A percentile compares a stretch with the other conserved stretches of the same genome.
Conservation (phyloP, 805 yeast species). For the Metschnikowia amazonensis region DNA sequence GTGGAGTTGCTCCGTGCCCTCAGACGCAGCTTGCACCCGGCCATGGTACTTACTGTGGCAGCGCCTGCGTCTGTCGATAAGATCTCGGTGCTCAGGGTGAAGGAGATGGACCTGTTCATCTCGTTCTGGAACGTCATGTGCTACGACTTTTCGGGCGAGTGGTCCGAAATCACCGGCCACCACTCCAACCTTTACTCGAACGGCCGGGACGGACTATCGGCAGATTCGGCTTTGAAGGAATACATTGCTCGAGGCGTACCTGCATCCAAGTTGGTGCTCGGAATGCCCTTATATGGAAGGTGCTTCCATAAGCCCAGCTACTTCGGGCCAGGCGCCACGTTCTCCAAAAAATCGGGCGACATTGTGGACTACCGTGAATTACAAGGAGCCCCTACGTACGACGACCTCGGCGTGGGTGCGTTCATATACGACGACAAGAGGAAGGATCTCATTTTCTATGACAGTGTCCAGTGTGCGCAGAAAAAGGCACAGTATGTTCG, state of each 20-base stretch:
- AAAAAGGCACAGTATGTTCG: slow-evolving; percentile 59
- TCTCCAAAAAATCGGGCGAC: slow-evolving; percentile 27
- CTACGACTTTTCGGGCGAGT: slow-evolving; percentile 79
- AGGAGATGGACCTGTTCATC: slow-evolving; percentile 54
- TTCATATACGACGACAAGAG: slow-evolving; percentile 13
- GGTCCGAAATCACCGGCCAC: slow-evolving; percentile 60
- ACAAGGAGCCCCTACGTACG: slow-evolving; percentile 47
- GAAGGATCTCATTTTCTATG: slow-evolving; percentile 43
- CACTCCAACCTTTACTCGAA: slow-evolving; percentile 63
- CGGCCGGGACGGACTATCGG: slow-evolving; percentile 43
- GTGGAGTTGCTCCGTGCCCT: slow-evolving; percentile 41
- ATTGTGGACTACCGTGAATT: slow-evolving; percentile 54
- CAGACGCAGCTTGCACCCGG: slow-evolving; percentile 21
- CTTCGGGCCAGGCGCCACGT: slow-evolving; percentile 43
- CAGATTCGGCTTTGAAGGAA: slow-evolving; percentile 44
- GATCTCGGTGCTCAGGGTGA: slow-evolving; percentile 41
- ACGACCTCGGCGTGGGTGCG: slow-evolving; percentile 47
- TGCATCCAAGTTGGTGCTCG: slow-evolving; percentile 58
- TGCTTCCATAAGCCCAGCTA: slow-evolving; percentile 25
- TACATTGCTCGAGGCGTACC: slow-evolving; percentile 43
- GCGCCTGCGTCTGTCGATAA: slow-evolving; percentile 62
- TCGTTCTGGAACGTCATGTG: slow-evolving; percentile 86
- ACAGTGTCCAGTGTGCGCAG: slow-evolving; percentile 50
- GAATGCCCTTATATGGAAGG: slow-evolving; percentile 85
- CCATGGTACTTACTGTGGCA: slow-evolving; percentile 63